phyloP scores from a whole-genome alignment of 768 basidiomycete species.

The Lactifluus pinguis region DNA sequence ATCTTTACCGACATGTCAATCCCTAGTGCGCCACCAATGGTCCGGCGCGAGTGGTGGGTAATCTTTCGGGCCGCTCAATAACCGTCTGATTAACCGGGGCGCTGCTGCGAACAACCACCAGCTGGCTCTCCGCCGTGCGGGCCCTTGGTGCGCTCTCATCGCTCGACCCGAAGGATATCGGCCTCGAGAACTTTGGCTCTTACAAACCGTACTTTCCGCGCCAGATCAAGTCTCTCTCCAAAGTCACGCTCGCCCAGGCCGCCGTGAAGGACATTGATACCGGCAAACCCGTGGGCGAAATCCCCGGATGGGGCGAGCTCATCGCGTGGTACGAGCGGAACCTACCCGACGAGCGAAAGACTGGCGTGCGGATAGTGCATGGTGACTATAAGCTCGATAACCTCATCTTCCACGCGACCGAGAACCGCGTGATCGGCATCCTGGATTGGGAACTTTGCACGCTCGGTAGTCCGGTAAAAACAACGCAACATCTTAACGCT shows the following conservation, averaged over 20 bases:
- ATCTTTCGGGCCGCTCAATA: not conserved
- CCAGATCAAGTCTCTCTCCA: slow-evolving; percentile 83
- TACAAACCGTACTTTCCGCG: slow-evolving; percentile 81
- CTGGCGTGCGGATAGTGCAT: slow-evolving; percentile 82
- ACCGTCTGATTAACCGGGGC: not conserved
- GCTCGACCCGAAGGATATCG: slow-evolving; percentile 54
- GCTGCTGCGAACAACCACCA: slow-evolving; percentile 23
- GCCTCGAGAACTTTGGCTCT: slow-evolving; percentile 64
- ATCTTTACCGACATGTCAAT: slow-evolving; percentile 85
- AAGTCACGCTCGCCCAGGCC: slow-evolving; percentile 75
- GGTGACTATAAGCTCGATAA: slow-evolving; percentile 99
- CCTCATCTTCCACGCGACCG: slow-evolving; percentile 85
- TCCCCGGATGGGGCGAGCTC: slow-evolving; percentile 68
- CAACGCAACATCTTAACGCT: not conserved
- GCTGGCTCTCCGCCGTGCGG: slow-evolving; percentile 70
- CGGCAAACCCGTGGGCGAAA: slow-evolving; percentile 47
- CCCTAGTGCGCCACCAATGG: slow-evolving; percentile 53
- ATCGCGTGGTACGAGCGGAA: slow-evolving; percentile 67
- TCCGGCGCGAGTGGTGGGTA: slow-evolving; percentile 63
- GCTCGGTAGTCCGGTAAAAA: slow-evolving; percentile 71
- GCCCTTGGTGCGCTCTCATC: slow-evolving; percentile 61
- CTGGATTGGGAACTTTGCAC: slow-evolving; percentile 98
- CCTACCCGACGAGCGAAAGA: slow-evolving; percentile 68
- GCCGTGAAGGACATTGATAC: slow-evolving; percentile 58
- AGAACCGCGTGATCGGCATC: slow-evolving; percentile 89